Evolutionary conservation across 179 eudicot genomes (phyloP).

Genomic region (Corrigiola litoralis): DNA sequence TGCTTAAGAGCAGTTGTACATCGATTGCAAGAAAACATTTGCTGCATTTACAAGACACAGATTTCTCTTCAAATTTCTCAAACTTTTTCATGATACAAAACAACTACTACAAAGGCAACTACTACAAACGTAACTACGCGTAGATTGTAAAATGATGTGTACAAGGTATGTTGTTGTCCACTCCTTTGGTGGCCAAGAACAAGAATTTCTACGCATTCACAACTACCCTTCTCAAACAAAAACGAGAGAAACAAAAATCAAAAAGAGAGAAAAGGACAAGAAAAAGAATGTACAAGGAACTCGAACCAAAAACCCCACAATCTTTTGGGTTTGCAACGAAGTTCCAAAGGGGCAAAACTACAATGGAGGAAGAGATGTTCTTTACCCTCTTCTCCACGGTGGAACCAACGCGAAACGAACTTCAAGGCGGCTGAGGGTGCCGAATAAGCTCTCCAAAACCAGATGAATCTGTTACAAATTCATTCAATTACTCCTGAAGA

Average conservation of each 20-base stretch:
- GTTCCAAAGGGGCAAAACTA: slow-evolving; percentile 10
- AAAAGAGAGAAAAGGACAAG: neutral
- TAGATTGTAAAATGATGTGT: slow-evolving; percentile 19
- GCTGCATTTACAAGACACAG: too few species aligned
- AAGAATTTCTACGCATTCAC: slow-evolving; percentile 17
- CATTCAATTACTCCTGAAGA: slow-evolving; percentile 17
- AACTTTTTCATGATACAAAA: slow-evolving; percentile 4
- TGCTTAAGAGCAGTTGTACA: too few species aligned
- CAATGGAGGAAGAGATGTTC: slow-evolving; percentile 5
- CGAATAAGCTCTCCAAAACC: neutral
- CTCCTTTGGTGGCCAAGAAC: slow-evolving; percentile 24
- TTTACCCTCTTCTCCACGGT: slow-evolving; percentile 4
- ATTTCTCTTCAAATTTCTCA: neutral
- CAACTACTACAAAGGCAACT: too few species aligned
- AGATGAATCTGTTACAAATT: neutral
- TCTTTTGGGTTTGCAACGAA: neutral
- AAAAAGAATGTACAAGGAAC: slow-evolving; percentile 31
- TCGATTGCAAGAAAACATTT: too few species aligned
- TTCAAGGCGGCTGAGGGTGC: neutral
- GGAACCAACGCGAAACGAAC: slow-evolving; percentile 4
- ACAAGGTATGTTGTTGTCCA: slow-evolving; percentile 18
- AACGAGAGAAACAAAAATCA: neutral
- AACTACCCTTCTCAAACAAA: slow-evolving; percentile 12
- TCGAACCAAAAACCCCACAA: neutral
- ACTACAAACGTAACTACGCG: slow-evolving; percentile 6